phyloP scores from a whole-genome alignment of 2,329 filamentous ascomycete genomes.

The Cladosporium colombiae region DNA sequence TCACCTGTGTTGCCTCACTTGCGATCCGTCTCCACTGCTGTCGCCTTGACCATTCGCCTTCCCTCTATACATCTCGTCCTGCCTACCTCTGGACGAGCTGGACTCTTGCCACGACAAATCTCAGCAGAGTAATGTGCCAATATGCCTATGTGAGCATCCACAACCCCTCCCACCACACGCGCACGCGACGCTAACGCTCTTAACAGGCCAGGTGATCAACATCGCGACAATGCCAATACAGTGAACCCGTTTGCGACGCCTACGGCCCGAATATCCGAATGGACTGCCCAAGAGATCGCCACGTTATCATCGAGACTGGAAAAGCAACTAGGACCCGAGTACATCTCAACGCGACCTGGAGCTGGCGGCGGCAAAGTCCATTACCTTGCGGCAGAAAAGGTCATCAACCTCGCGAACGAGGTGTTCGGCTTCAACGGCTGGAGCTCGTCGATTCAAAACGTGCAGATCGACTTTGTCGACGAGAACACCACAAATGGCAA shows the following conservation, averaged over 20 bases:
- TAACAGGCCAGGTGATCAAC: slow-evolving; percentile 39
- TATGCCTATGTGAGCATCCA: slow-evolving; percentile 35
- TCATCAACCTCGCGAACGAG: slow-evolving; percentile 91
- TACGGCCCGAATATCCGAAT: slow-evolving; percentile 69
- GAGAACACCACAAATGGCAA: slow-evolving; percentile 76
- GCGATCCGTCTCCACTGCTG: not conserved
- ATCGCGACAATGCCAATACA: slow-evolving; percentile 41
- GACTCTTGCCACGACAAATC: not conserved
- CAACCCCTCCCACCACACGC: not conserved
- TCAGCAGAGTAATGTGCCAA: slow-evolving; percentile 21
- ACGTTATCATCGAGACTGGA: slow-evolving; percentile 83
- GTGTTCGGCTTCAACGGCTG: slow-evolving; percentile 97
- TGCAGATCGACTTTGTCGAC: slow-evolving; percentile 94
- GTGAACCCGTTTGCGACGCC: slow-evolving; percentile 80
- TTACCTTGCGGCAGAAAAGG: slow-evolving; percentile 95
- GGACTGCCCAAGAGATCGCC: slow-evolving; percentile 87
- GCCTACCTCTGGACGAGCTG: not conserved
- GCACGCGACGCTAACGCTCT: slow-evolving; percentile 20
- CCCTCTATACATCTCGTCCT: not conserved
- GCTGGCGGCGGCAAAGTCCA: slow-evolving; percentile 84
- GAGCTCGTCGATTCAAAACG: slow-evolving; percentile 93
- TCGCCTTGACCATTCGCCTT: not conserved
- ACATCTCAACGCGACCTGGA: slow-evolving; percentile 83
- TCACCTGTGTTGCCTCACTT: slow-evolving; percentile 7
- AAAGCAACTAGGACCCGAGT: slow-evolving; percentile 93